phyloP scores from a whole-genome alignment of 257 asterid genomes.

The Solanum verrucosum region DNA sequence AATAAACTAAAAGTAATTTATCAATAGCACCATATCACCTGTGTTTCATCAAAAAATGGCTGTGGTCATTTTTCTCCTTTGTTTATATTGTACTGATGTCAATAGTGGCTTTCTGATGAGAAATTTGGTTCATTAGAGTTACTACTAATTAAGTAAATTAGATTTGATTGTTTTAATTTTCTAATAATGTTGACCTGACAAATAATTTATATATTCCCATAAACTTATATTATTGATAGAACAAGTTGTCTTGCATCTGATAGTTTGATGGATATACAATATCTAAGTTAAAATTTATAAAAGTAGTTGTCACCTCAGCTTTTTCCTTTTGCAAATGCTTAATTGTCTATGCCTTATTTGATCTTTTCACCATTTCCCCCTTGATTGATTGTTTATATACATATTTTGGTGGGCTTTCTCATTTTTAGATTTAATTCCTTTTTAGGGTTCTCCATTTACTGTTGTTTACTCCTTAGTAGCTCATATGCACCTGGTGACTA shows the following conservation, averaged over 20 bases:
- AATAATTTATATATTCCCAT: not conserved
- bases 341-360: no score
- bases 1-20: no score
- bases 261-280: not conserved
- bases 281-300: no score
- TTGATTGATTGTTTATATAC: no score
- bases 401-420: not conserved
- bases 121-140: not conserved
- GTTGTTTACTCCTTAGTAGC: not conserved
- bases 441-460: not conserved
- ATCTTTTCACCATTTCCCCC: no score
- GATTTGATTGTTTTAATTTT: not conserved
- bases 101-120: not conserved
- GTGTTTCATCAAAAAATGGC: not conserved
- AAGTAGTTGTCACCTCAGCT: no score
- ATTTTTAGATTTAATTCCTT: not conserved
- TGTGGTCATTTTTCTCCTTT: not conserved
- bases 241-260: not conserved
- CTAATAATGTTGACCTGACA: not conserved
- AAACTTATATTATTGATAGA: not conserved
- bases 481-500: no score
- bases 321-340: no score
- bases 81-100: not conserved
- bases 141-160: not conserved
- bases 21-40: not conserved